These are phyloP conservation scores for Colletotrichum cuscutae DNA, from an alignment of 2,329 filamentous ascomycete genomes.

Conservation along the genomic window DNA sequence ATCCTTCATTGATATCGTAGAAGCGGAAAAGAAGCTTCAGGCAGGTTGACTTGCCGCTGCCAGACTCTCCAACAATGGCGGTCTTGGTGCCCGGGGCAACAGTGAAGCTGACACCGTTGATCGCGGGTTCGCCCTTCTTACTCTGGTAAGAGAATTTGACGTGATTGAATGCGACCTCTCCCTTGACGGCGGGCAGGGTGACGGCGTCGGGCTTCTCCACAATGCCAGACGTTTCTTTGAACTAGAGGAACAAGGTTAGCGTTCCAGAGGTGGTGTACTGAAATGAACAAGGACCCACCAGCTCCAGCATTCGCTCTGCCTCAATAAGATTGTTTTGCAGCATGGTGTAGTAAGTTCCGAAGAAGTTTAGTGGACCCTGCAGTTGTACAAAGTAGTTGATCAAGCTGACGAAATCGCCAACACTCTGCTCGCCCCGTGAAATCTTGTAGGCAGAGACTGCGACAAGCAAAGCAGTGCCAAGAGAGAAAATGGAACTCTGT, in stretches of 20 bases:
- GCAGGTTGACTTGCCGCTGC: slow-evolving; percentile 60
- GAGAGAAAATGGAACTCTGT: slow-evolving; percentile 71
- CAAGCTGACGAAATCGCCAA: slow-evolving; percentile 66
- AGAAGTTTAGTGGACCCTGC: slow-evolving; percentile 71
- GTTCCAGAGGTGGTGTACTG: background rate
- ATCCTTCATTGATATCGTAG: slow-evolving; percentile 58
- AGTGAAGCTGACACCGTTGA: slow-evolving; percentile 53
- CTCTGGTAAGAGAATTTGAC: slow-evolving; percentile 56
- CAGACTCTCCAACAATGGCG: slow-evolving; percentile 57
- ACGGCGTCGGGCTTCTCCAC: slow-evolving; percentile 53
- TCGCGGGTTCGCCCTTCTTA: slow-evolving; percentile 47
- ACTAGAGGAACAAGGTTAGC: slow-evolving; percentile 41
- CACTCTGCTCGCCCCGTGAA: slow-evolving; percentile 60
- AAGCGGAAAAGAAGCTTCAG: slow-evolving; percentile 62
- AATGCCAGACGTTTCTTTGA: slow-evolving; percentile 55
- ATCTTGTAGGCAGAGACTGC: slow-evolving; percentile 72
- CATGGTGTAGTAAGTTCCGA: slow-evolving; percentile 60
- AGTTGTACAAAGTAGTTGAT: slow-evolving; percentile 71
- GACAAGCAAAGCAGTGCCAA: slow-evolving; percentile 69
- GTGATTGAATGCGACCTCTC: slow-evolving; percentile 53
- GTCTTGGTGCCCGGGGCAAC: slow-evolving; percentile 56
- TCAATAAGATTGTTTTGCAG: slow-evolving; percentile 58
- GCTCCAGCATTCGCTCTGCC: slow-evolving; percentile 56
- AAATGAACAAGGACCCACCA: slow-evolving; percentile 41
- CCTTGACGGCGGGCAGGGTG: slow-evolving; percentile 43